Evolutionary conservation across 2,329 filamentous ascomycete species (phyloP).

Genomic region (Trichoderma simmonsii): DNA sequence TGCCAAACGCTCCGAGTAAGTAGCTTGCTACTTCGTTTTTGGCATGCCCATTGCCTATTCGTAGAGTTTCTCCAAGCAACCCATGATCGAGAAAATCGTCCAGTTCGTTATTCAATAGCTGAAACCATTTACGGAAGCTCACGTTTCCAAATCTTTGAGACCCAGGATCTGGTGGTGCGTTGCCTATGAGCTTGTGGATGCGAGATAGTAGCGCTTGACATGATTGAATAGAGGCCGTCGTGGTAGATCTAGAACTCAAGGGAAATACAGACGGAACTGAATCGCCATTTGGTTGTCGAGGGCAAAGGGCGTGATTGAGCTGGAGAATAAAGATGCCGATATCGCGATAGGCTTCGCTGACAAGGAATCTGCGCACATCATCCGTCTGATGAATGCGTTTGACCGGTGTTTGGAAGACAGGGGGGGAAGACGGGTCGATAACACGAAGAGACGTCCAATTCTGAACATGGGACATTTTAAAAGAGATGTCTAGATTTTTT

Average conservation of each 20-base stretch:
- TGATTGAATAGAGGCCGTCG: constrained; percentile 54
- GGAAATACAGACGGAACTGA: constrained; percentile 39
- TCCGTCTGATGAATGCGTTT: constrained; percentile 84
- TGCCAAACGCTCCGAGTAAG: constrained; percentile 82
- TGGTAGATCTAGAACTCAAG: constrained; percentile 39
- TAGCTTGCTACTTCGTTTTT: constrained; percentile 72
- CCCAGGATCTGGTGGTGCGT: constrained; percentile 79
- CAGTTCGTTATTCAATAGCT: constrained; percentile 60
- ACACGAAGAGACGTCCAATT: constrained; percentile 37
- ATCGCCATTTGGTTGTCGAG: constrained; percentile 49
- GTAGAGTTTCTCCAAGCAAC: constrained; percentile 30
- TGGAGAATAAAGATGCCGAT: constrained; percentile 86
- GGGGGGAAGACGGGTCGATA: constrained; percentile 47
- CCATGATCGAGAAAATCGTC: constrained; percentile 35
- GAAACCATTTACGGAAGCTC: constrained; percentile 82
- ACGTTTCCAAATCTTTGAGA: constrained; percentile 89
- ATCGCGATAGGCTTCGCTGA: constrained; percentile 78
- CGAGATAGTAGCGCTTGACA: constrained; percentile 65
- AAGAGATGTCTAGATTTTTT: neutral
- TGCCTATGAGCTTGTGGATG: constrained; percentile 65
- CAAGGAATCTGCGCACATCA: constrained; percentile 78
- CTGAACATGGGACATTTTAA: neutral
- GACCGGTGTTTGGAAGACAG: constrained; percentile 62
- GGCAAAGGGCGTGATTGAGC: constrained; percentile 83
- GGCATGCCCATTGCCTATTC: constrained; percentile 41